Evolutionary conservation across 1,284 basidiomycete species (phyloP), one percentile per base, ranked within the genome.

Genomic region (Sanghuangporus baumii): DNA sequence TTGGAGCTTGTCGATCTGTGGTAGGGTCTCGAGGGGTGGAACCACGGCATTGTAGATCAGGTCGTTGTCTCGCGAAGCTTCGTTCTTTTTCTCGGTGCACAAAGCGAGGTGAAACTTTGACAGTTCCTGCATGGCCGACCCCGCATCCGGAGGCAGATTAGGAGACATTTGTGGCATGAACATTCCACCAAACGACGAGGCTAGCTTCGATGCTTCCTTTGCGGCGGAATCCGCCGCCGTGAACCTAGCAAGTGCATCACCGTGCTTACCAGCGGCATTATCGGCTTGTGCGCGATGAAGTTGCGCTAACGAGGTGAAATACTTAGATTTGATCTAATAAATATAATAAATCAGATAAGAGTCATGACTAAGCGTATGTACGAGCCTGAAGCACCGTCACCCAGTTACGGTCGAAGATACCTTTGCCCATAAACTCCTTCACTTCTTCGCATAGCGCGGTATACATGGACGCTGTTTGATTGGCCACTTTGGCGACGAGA

Each of bases 31-130:
- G 14, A 89, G 82, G 3, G 89, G 79, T 0, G 95, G 94, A 0
- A 96, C 77, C 61, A 96, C 84, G n/a, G 94, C 94, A 72, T 99
- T 96, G 78, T 99, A 99, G 68, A 99, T 97, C 54, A 99, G 83
- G 71, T 99, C 96, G 74, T 99, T 99, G 76, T 98, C 95, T 63
- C 90, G 87, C 62, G 87, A 83, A 0, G 92, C 91, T 61, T 92
- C 88, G 57, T 76, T 80, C 72, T 88, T 89, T 61, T 86, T 86
- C 67, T 96, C 94, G 0, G 83, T 79, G 68, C 91, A 89, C 34
- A 95, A 76, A 1, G 90, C 84, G 6, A 89, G 78, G 66, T 96
- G 94, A 0, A 89, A 83, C 72, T 96, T 96, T 23, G 89, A 88
- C 54, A 96, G 86, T 62, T 96, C 94, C 20, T 82, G 75, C 41